These are phyloP conservation scores for Coniella lustricola DNA, from an alignment of 2,329 filamentous ascomycete genomes.

Conservation along the genomic window DNA sequence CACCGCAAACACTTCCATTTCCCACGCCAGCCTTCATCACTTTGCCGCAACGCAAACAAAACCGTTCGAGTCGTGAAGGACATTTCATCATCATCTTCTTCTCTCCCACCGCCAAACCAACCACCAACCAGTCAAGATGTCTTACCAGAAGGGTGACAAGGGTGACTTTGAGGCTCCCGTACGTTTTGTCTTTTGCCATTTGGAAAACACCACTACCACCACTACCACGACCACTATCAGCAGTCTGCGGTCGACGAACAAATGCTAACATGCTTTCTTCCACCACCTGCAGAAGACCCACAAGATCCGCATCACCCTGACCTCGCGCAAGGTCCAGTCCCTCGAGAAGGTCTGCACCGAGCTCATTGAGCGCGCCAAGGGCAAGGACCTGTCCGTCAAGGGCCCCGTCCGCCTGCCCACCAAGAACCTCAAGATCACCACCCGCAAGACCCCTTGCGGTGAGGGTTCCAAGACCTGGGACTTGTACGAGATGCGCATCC, in stretches of 20 bases:
- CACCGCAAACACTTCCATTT: constrained; percentile 19
- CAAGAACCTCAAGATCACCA: constrained; percentile 94
- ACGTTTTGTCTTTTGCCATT: too few relatives aligned
- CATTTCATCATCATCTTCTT: constrained; percentile 14
- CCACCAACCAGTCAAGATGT: constrained; percentile 57
- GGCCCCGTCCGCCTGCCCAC: constrained; percentile 95
- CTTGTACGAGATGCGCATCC: constrained; percentile 97
- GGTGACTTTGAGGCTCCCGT: constrained; percentile 82
- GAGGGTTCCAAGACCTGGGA: constrained; percentile 99
- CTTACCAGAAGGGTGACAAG: constrained; percentile 94
- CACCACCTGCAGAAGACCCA: constrained; percentile 69
- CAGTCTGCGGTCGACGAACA: not conserved
- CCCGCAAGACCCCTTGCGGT: constrained; percentile 98
- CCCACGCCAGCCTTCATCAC: constrained; percentile 57
- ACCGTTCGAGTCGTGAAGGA: constrained; percentile 76
- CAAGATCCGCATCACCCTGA: constrained; percentile 98
- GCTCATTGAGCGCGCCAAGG: constrained; percentile 96
- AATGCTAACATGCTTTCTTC: not conserved
- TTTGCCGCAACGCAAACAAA: constrained; percentile 63
- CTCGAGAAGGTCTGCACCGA: constrained; percentile 98
- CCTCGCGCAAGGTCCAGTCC: constrained; percentile 85
- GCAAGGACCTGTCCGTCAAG: constrained; percentile 98
- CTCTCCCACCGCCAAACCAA: too few relatives aligned
- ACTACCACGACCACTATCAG: not conserved
- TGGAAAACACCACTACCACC: too few relatives aligned